Conservation (phyloP, 495 filamentous ascomycete genomes). For the Penicillium egyptiacum region DNA sequence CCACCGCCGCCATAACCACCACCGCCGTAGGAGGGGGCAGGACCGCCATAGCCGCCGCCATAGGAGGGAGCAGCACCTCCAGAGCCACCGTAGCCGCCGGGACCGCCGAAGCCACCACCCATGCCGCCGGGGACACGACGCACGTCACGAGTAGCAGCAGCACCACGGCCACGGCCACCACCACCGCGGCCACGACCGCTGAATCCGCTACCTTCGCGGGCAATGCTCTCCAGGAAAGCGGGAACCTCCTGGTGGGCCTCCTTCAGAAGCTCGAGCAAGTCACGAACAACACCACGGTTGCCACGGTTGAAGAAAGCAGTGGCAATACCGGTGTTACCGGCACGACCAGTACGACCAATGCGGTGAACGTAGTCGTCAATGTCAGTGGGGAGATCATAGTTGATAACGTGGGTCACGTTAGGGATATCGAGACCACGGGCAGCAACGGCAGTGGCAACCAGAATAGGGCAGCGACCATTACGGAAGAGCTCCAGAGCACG, state of each 20-base stretch:
- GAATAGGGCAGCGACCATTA: constrained; percentile 88
- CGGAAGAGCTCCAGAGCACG: constrained; percentile 96
- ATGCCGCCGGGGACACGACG: constrained; percentile 58
- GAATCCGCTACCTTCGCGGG: constrained; percentile 83
- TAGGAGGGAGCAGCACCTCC: constrained; percentile 29
- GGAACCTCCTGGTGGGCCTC: constrained; percentile 98
- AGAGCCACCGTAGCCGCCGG: constrained; percentile 50
- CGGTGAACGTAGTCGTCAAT: constrained; percentile 99
- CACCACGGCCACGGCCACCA: constrained; percentile 60
- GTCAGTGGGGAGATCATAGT: constrained; percentile 97
- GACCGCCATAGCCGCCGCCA: constrained; percentile 44
- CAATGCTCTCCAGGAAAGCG: constrained; percentile 90
- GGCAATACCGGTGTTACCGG: constrained; percentile 96
- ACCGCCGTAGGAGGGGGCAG: constrained; percentile 35
- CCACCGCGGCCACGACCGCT: constrained; percentile 72
- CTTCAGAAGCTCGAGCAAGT: constrained; percentile 93
- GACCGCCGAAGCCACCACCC: constrained; percentile 50
- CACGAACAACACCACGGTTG: constrained; percentile 94
- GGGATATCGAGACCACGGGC: constrained; percentile 96
- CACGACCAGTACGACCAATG: constrained; percentile 99
- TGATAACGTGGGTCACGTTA: constrained; percentile 97
- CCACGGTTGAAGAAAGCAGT: constrained; percentile 99
- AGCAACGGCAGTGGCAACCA: constrained; percentile 96
- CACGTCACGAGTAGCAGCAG: constrained; percentile 79
- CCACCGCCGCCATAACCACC: constrained; percentile 48